Conservation (phyloP, 2,329 filamentous ascomycete species). For the Trichoderma gracile region DNA sequence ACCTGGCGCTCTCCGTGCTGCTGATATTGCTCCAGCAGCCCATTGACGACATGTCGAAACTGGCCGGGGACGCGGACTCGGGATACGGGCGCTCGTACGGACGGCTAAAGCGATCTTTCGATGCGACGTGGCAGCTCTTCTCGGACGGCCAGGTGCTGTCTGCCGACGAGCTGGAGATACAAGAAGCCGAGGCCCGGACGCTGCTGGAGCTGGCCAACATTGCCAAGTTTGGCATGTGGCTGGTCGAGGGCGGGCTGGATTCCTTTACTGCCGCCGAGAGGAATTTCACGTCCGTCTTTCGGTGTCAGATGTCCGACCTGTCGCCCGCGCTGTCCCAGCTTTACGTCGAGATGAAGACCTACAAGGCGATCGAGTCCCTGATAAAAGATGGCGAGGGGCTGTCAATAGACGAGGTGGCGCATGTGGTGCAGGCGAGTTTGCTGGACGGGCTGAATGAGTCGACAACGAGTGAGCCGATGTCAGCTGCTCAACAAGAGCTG, state of each 20-base stretch:
- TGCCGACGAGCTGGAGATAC: slow-evolving; percentile 39
- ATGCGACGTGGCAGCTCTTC: slow-evolving; percentile 40
- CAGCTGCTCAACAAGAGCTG: slow-evolving; percentile 40
- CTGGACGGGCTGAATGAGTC: slow-evolving; percentile 54
- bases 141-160: slow-evolving; percentile 38
- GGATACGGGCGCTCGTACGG: slow-evolving; percentile 39
- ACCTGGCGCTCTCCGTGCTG: slow-evolving; percentile 44
- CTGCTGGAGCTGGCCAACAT: slow-evolving; percentile 52
- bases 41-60: slow-evolving; percentile 40
- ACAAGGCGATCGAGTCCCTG: slow-evolving; percentile 54
- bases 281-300: slow-evolving; percentile 49
- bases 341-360: slow-evolving; percentile 51
- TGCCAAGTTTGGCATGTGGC: slow-evolving; percentile 47
- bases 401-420: slow-evolving; percentile 45
- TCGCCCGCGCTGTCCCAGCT: slow-evolving; percentile 46
- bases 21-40: slow-evolving; percentile 42
- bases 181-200: slow-evolving; percentile 38
- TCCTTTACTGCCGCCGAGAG: slow-evolving; percentile 47
- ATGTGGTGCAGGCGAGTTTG: slow-evolving; percentile 58
- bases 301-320: slow-evolving; percentile 48
- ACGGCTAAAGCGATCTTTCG: slow-evolving; percentile 38
- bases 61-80: slow-evolving; percentile 39
- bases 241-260: slow-evolving; percentile 42
- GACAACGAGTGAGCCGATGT: slow-evolving; percentile 37
- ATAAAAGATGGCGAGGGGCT: slow-evolving; percentile 47